These are phyloP conservation scores for Kandelia obovata DNA, from an alignment of 345 rosid genomes.

Conservation along the genomic window DNA sequence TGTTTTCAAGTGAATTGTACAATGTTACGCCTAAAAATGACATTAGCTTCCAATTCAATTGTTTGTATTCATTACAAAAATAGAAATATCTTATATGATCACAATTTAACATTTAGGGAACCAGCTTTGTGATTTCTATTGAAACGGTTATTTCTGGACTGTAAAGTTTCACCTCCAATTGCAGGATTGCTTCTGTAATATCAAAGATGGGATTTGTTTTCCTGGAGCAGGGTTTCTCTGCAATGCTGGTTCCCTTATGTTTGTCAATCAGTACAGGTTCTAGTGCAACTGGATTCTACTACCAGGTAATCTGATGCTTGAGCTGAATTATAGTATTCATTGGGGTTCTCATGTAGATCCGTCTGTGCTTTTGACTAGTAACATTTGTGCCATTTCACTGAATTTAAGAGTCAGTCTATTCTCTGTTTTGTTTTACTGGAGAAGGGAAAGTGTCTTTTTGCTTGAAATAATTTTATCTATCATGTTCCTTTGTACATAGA, in stretches of 20 bases:
- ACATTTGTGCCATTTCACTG: too few relatives aligned
- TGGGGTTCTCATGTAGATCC: not conserved
- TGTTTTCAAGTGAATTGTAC: too few relatives aligned
- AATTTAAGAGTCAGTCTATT: not conserved
- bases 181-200: slow-evolving; percentile 95
- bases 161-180: slow-evolving; percentile 18
- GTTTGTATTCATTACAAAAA: too few relatives aligned
- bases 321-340: not conserved
- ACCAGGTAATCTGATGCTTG: slow-evolving; percentile 54
- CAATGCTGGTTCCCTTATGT: slow-evolving; percentile 71
- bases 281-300: slow-evolving; percentile 88
- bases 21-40: too few relatives aligned
- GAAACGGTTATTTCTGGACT: not conserved
- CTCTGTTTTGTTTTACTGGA: not conserved
- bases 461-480: not conserved
- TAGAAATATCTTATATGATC: too few relatives aligned
- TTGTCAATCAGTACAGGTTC: slow-evolving; percentile 78
- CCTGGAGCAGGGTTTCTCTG: slow-evolving; percentile 74
- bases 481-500: slow-evolving; percentile 7
- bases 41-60: too few relatives aligned
- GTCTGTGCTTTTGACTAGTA: not conserved
- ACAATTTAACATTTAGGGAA: not conserved
- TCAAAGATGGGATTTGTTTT: slow-evolving; percentile 97
- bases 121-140: not conserved
- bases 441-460: not conserved